Conservation (phyloP, 345 rosid species). For the Linum trigynum region DNA sequence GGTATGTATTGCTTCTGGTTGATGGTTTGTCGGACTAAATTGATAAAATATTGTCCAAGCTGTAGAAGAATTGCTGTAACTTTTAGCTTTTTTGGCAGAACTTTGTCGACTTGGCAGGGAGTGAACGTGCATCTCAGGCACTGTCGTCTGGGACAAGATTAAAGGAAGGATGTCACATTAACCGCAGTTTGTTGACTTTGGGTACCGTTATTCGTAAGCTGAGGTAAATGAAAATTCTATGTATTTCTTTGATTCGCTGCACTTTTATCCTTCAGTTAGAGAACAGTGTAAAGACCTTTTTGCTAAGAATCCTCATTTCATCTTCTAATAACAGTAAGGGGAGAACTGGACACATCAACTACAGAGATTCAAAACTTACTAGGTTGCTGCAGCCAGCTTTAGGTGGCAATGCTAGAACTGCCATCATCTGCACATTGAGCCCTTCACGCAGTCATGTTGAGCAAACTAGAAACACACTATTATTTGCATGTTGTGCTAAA, state of each 20-base stretch:
- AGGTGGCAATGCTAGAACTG: conserved; percentile 97
- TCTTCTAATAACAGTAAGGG: conserved; percentile 59
- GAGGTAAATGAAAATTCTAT: conserved; percentile 37
- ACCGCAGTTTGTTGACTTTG: conserved; percentile 87
- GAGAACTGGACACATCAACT: conserved; percentile 86
- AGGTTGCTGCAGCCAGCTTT: conserved; percentile 88
- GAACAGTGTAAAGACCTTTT: conserved; percentile 1
- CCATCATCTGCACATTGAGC: conserved; percentile 89
- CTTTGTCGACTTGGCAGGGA: conserved; percentile 93
- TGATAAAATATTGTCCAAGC: not conserved
- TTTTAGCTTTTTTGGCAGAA: conserved; percentile 43
- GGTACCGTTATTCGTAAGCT: conserved; percentile 95
- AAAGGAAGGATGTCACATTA: conserved; percentile 97
- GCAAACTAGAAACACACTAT: conserved; percentile 92
- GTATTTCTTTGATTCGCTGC: conserved; percentile 1
- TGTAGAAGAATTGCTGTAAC: not conserved
- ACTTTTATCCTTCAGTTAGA: not conserved
- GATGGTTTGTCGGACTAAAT: not conserved
- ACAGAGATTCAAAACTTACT: conserved; percentile 92
- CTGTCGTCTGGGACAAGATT: conserved; percentile 79
- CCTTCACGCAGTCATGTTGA: conserved; percentile 96
- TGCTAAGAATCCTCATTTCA: not conserved
- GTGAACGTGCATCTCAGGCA: conserved; percentile 94
- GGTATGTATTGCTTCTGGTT: conserved; percentile 34
- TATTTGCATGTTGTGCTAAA: conserved; percentile 96